Evolutionary conservation across 306 rosid species (phyloP).

Genomic region (Adenanthera pavonina): DNA sequence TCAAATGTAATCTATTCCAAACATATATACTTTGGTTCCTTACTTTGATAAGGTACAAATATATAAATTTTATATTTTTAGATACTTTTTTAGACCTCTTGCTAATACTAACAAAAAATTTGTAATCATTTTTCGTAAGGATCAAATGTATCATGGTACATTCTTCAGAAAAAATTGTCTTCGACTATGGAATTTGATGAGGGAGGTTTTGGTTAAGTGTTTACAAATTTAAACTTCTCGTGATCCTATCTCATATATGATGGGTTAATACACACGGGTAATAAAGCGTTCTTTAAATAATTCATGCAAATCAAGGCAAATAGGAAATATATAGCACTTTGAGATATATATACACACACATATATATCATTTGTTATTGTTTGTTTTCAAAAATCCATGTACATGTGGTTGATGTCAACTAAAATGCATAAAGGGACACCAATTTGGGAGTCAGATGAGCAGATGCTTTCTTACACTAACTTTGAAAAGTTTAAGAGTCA

Average conservation of each 20-base stretch:
- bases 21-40: neutral
- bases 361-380: too few species aligned
- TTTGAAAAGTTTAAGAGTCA: neutral
- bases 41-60: neutral
- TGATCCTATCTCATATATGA: too few species aligned
- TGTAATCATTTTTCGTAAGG: neutral
- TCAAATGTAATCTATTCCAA: too few species aligned
- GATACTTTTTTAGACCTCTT: neutral
- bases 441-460: neutral
- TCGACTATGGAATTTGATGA: neutral
- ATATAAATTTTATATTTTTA: neutral
- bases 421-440: constrained; percentile 18
- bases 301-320: too few species aligned
- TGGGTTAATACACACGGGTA: too few species aligned
- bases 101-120: neutral
- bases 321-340: too few species aligned
- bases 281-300: too few species aligned
- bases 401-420: constrained; percentile 1
- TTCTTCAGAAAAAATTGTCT: neutral
- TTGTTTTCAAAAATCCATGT: neutral
- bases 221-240: too few species aligned
- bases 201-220: neutral
- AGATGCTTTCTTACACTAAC: neutral
- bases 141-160: neutral
- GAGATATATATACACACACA: too few species aligned